Base-by-base conservation (phyloP, 139 green algal genomes). In the Zygnema cylindricum region DNA sequence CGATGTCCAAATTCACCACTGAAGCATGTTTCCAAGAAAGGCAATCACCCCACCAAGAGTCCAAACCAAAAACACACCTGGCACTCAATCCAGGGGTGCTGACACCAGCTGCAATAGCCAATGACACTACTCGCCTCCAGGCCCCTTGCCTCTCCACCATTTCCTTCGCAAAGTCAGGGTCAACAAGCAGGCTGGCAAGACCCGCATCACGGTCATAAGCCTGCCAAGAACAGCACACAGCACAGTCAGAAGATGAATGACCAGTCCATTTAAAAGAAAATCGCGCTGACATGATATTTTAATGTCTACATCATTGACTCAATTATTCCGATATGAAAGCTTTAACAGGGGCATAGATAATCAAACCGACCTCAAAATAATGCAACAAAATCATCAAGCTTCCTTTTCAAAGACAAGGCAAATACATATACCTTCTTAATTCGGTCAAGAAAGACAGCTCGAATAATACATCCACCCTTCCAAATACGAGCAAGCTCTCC, bases 391-490 rank as follows among this genome's bases (percentile, higher is more conserved):
- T n/a, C n/a, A n/a, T n/a, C n/a, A n/a, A n/a, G n/a, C n/a, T n/a
- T n/a, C n/a, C n/a, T n/a, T n/a, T n/a, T n/a, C n/a, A n/a, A n/a
- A n/a, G 71, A 41, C 7, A n/a, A n/a, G 71, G 16, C 3, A 16
- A 43, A 79, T 11, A 54, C 16, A 79, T 2, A 43, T 3, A 84
- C 77, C 77, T 88, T 43, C 83, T 97, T 97, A 94, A 99, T 99
- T 88, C 96, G 93, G 91, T 99, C 96, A 69, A 99, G 91, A 95
- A 99, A 99, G 1, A 81, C 90, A 21, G 97, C 96, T 69, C 98
- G 95, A 93, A 99, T 99, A 92, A 99, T 99, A 95, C 98, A 99
- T 69, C 97, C 97, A 82, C 97, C 97, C 96, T 98, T 96, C 97
- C 97, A 99, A 93, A 95, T 99, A 84, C 96, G 94, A 3, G 95